Evolutionary conservation across 148 eudicot species (phyloP).

Genomic region (Chenopodium formosanum): DNA sequence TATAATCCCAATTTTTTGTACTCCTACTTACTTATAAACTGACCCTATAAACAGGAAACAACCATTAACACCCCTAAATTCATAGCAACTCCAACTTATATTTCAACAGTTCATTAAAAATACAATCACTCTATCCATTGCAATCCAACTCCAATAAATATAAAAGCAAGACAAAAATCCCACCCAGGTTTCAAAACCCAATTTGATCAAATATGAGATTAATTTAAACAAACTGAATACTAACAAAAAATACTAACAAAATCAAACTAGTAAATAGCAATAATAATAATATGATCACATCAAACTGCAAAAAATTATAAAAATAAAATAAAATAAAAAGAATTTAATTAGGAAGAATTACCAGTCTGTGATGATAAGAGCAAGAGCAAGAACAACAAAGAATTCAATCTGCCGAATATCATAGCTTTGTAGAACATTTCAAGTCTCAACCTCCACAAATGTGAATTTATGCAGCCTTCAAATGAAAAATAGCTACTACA

Average conservation of each 20-base stretch:
- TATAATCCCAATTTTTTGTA: not conserved
- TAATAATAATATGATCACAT: not conserved
- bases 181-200: not conserved
- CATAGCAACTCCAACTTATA: not conserved
- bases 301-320: no score
- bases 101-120: not conserved
- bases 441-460: constrained; percentile 15
- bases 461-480: constrained; percentile 13
- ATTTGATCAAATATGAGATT: not conserved
- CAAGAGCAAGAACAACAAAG: constrained; percentile 15
- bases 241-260: not conserved
- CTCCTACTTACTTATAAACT: not conserved
- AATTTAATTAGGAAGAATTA: not conserved
- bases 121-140: constrained; percentile 11
- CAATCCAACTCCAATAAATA: not conserved
- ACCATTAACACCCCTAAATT: constrained; percentile 6
- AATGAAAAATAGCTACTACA: not conserved
- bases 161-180: no score
- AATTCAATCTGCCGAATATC: constrained; percentile 18
- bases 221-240: not conserved
- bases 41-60: not conserved
- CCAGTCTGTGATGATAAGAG: constrained; percentile 22
- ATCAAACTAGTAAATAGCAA: not conserved
- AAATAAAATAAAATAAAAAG: not conserved
- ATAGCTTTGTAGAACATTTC: constrained; percentile 7